These are phyloP conservation scores for Sclerotinia minor DNA, from an alignment of 2,329 filamentous ascomycete species.

Conservation along the genomic window DNA sequence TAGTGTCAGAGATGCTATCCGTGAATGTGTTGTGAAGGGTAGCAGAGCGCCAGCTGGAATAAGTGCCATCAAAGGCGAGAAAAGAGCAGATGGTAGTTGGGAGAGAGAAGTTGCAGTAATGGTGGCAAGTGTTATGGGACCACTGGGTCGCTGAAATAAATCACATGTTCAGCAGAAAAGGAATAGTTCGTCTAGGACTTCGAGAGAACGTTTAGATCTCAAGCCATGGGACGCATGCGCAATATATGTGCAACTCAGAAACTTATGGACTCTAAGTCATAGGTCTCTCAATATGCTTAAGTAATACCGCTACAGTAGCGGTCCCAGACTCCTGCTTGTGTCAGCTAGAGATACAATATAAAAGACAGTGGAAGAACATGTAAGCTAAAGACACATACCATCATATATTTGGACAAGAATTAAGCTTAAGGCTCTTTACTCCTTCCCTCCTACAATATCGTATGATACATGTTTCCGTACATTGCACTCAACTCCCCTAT, in stretches of 20 bases:
- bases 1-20: constrained; percentile 72
- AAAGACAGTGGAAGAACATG: background rate
- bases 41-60: constrained; percentile 64
- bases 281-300: background rate
- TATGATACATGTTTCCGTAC: background rate
- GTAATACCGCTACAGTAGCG: background rate
- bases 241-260: background rate
- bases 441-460: background rate
- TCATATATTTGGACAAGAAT: constrained; percentile 8
- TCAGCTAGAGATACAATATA: background rate
- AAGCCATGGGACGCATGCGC: background rate
- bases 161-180: background rate
- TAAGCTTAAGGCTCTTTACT: background rate
- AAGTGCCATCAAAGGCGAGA: constrained; percentile 55
- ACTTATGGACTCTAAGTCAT: background rate
- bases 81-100: constrained; percentile 61
- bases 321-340: background rate
- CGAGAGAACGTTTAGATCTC: background rate
- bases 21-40: constrained; percentile 79
- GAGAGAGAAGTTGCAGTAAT: constrained; percentile 93
- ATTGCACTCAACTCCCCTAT: background rate
- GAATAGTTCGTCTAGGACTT: background rate
- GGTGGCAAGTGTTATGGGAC: constrained; percentile 73
- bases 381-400: constrained; percentile 7
- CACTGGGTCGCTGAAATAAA: constrained; percentile 38